phyloP scores from a whole-genome alignment of 129 eudicot genomes.

The Kitagawia praeruptora region DNA sequence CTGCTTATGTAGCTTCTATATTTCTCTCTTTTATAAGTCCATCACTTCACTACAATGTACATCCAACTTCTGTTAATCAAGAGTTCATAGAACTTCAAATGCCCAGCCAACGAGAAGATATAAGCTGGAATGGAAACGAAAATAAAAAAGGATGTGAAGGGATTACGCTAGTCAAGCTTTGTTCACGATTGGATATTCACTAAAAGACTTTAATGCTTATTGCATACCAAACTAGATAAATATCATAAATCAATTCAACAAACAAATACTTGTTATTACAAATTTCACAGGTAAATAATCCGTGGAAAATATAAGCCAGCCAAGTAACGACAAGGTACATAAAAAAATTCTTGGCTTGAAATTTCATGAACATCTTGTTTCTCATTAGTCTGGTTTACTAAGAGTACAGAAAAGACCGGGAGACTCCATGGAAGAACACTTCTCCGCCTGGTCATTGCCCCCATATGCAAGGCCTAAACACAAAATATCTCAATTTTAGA shows the following conservation, averaged over 20 bases:
- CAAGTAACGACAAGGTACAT: background rate
- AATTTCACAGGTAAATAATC: slow-evolving; percentile 6
- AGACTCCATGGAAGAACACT: slow-evolving; percentile 3
- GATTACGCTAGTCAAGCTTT: background rate
- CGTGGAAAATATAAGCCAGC: background rate
- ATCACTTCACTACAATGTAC: background rate
- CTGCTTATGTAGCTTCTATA: background rate
- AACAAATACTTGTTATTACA: background rate
- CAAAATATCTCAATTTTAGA: background rate
- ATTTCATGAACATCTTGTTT: background rate
- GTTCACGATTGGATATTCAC: background rate
- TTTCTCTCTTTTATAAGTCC: background rate
- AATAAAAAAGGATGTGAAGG: background rate
- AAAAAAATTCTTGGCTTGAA: background rate
- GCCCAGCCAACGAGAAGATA: background rate
- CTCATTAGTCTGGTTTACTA: background rate
- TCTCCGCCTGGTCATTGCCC: slow-evolving; percentile 30
- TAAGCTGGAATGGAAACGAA: background rate
- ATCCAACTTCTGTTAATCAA: background rate
- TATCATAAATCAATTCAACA: background rate
- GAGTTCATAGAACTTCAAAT: no score
- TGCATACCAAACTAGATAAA: background rate
- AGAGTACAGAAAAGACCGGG: background rate
- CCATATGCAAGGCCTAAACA: slow-evolving; percentile 66
- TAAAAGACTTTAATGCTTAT: background rate